Percentiles rank a stretch among this genome's conserved stretches.
Evolutionary conservation across 148 eudicot species (phyloP).

Genomic region (Rheum nobile): DNA sequence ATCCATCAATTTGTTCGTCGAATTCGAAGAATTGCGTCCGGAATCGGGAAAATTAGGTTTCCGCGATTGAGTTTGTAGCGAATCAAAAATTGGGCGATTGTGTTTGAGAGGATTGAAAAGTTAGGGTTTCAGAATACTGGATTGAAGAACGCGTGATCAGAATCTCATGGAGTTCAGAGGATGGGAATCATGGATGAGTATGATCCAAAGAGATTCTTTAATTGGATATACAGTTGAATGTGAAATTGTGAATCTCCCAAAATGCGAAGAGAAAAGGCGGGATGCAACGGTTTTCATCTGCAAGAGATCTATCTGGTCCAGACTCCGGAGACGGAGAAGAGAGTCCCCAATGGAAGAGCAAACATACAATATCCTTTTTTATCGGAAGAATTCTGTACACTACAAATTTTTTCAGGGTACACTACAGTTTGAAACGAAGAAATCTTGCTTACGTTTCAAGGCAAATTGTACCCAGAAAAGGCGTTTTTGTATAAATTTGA

Average conservation of each 20-base stretch:
- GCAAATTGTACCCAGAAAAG: too few relatives aligned
- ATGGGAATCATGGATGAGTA: neutral
- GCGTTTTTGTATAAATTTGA: too few relatives aligned
- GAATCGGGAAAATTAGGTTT: neutral
- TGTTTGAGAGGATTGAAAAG: neutral
- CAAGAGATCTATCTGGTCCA: too few relatives aligned
- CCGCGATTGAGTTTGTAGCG: neutral
- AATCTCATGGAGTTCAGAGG: neutral
- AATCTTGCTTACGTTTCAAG: too few relatives aligned
- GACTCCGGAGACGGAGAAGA: neutral
- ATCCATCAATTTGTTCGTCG: neutral
- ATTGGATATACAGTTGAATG: neutral
- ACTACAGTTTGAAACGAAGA: too few relatives aligned
- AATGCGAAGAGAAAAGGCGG: neutral
- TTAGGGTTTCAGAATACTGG: neutral
- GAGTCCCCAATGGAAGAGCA: neutral
- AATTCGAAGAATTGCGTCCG: neutral
- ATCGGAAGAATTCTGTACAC: too few relatives aligned
- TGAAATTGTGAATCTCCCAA: neutral
- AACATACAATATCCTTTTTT: neutral
- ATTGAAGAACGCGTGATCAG: neutral
- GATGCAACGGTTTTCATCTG: neutral
- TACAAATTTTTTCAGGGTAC: too few relatives aligned
- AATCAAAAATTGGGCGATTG: neutral
- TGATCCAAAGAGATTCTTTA: neutral